Base-by-base conservation (phyloP, 768 basidiomycete species). In the Rhizopogon rudus region DNA sequence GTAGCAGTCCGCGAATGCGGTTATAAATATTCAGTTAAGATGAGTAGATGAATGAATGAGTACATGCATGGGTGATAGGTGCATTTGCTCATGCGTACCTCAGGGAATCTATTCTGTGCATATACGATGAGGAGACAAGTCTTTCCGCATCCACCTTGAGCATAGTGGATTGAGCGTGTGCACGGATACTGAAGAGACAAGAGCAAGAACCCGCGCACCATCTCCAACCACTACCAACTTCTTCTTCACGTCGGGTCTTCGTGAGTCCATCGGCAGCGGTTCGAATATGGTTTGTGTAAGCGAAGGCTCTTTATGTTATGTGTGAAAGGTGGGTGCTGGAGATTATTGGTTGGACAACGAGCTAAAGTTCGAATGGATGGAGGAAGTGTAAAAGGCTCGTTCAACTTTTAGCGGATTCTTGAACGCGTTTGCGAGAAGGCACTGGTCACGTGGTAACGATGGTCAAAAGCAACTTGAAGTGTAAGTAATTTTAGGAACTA, bases 111-210 rank as follows among this genome's bases (percentile, higher is more conserved):
- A 69, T 96, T 97, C 73, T 96, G 92, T 22, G 94, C 93, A 67
- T 97, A 97, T 39, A 95, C 93, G 65, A 97, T 97, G 63, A 97
- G 83, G 57, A 96, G 79, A 80, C 94, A 96, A 45, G 94, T 97
- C 83, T 96, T 92, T 65, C 89, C 90, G 67, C 90, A 91, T 57
- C 89, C 88, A 71, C 88, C 87, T 88, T 66, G 59, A 69, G 63
- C 54, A 53, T 57, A 60, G 58, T 57, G 61, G 41, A 58, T 65
- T 65, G 60, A 64, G 67, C 56, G 62, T 55, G 60, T 48, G 56
- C 53, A 60, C 41, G 44, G 66, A 60, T 8, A 49, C 20, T 49
- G 35, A 49, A 20, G 20, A 54, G 61, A 63, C 68, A 64, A 66
- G 58, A 55, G 57, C 54, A 62, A 54, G 59, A 54, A 59, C 58